Percentiles rank a stretch among this genome's conserved stretches.
Evolutionary conservation across 1,284 basidiomycete species (phyloP).

Genomic region (Pisolithus thermaeus): DNA sequence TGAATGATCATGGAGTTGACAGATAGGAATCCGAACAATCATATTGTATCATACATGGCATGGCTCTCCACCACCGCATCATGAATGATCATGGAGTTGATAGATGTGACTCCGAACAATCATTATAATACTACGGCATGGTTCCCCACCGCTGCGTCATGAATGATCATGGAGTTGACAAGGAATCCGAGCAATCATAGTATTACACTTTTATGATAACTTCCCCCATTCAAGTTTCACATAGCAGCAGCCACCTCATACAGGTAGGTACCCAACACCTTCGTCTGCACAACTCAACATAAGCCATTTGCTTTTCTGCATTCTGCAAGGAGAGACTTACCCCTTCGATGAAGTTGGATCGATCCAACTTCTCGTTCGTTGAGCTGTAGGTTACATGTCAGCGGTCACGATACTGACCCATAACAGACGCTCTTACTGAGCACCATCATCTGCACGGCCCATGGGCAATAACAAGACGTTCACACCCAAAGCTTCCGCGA

Average conservation of each 20-base stretch:
- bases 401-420: background rate
- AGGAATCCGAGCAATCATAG: too few relatives aligned
- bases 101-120: too few relatives aligned
- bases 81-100: too few relatives aligned
- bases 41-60: too few relatives aligned
- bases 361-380: conserved; percentile 8
- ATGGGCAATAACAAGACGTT: conserved; percentile 20
- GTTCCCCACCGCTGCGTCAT: too few relatives aligned
- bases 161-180: too few relatives aligned
- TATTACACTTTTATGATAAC: background rate
- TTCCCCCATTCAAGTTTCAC: background rate
- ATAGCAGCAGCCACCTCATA: conserved; percentile 6
- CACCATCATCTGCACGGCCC: conserved; percentile 22
- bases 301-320: background rate
- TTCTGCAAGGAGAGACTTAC: background rate
- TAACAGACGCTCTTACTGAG: conserved; percentile 8
- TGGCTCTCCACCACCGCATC: too few relatives aligned
- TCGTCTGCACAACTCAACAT: conserved; percentile 4
- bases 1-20: too few relatives aligned
- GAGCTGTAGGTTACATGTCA: conserved; percentile 2
- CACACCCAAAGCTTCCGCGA: conserved; percentile 2
- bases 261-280: conserved; percentile 8
- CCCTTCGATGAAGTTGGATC: conserved; percentile 6
- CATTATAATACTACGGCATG: too few relatives aligned
- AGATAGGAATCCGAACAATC: too few relatives aligned